Base-by-base conservation (phyloP, 495 filamentous ascomycete genomes). In the Trichoderma reesei region DNA sequence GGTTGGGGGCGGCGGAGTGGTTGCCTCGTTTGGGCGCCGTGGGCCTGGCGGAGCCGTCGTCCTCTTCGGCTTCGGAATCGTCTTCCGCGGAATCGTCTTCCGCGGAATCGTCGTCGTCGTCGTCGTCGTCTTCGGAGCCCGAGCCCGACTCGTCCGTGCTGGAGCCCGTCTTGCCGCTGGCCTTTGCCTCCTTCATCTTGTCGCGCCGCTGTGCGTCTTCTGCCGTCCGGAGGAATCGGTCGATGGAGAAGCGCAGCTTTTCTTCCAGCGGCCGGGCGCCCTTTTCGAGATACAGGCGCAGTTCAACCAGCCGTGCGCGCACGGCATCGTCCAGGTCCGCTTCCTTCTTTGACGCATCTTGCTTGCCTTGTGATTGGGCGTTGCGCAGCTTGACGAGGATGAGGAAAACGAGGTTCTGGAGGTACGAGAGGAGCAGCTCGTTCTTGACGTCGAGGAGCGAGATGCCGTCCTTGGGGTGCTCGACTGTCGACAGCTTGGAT, bases 401-500 rank as follows among this genome's bases (percentile, higher is more conserved):
- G 60, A 98, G 77, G 68, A 96, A 96, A 38, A 93, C 90, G 5
- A 96, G 83, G 68, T 97, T 92, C 69, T 98, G 95, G 0, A 98
- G 79, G 77, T 98, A 98, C 1, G 95, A 91, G 51, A 98, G 88
- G 14, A 98, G 84, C 18, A 98, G 83, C 66, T 98, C 95, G 79
- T 90, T 96, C 74, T 98, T 98, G 62, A 88, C 83, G 71, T 96
- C 91, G 70, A 98, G 86, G 5, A 98, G 87, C 2, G 94, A 97
- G 60, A 98, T 92, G 66, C 93, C 93, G 66, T 96, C 86, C 68
- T 86, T 80, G 9, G 90, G 87, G 6, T 89, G 83, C 13, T 78
- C 73, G 51, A 86, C 70, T 59, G 86, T 73, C 4, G 76, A 62
- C 11, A 83, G 66, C 56, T 84, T 83, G 9, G 87, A 86, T 3